Base-by-base conservation (phyloP, 2,329 filamentous ascomycete species). In the Acephala macrosclerotiorum region DNA sequence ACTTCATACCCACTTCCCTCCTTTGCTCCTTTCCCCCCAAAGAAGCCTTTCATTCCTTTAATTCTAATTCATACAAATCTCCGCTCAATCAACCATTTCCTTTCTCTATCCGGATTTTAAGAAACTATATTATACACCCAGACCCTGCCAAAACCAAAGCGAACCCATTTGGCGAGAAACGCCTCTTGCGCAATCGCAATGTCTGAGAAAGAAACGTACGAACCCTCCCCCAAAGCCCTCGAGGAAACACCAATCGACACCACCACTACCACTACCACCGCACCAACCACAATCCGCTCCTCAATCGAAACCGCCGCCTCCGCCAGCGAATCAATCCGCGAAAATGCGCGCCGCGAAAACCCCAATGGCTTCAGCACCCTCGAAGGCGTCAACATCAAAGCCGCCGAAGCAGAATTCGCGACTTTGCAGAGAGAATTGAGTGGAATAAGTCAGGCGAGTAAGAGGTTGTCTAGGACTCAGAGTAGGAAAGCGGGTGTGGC, bases 401-500 rank as follows among this genome's bases (percentile, higher is more conserved):
- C 85, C 60, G 91, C 91, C 51, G 86, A 92, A 76, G 86, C 85
- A 36, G 90, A 93, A 29, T 94, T 94, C 70, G 86, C 85, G 0
- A 84, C 91, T 69, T 82, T 94, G 16, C 89, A 85, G 74, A 82
- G 84, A 40, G 84, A 89, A 75, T 79, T 91, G 22, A 85, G 87
- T 1, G 82, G 82, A 7, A 76, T 85, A n/a, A 89, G 86, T 7
- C 82, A 82, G 35, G 80, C 80, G 0, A 88, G 85, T 74, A 80
- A 80, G 79, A 26, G 74, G 82, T 20, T 89, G 82, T 20, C 82
- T 79, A 60, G 81, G 79, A 8, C 87, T 82, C 75, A 80, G 77
- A 68, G 68, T 16, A 66, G 60, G 73, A 42, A 82, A 77, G n/a
- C n/a, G n/a, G 58, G 59, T 4, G 33, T 66, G n/a, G n/a, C n/a